A percentile compares a stretch with the other conserved stretches of the same genome.
phyloP scores from a whole-genome alignment of 441 rosid genomes.

The Pelargonium exstipulatum region DNA sequence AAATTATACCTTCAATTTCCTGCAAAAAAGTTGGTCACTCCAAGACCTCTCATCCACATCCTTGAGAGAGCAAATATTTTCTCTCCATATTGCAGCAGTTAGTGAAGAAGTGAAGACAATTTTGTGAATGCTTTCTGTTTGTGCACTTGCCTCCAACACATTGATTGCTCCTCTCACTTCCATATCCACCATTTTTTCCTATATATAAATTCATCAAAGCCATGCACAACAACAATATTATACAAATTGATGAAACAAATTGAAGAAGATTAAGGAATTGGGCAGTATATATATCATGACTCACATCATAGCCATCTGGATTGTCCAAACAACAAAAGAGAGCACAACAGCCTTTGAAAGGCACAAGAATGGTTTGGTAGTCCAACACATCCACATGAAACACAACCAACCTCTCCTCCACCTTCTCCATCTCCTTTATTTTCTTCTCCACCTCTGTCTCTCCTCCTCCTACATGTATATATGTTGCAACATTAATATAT shows the following conservation, averaged over 20 bases:
- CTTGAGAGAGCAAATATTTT: conserved; percentile 42
- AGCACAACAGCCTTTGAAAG: conserved; percentile 56
- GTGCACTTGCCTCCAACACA: conserved; percentile 85
- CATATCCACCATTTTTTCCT: conserved; percentile 58
- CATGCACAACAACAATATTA: not conserved
- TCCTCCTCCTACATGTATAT: conserved; percentile 24
- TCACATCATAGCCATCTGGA: conserved; percentile 65
- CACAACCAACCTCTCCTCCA: conserved; percentile 41
- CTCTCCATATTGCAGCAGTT: conserved; percentile 81
- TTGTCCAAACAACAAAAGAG: conserved; percentile 63
- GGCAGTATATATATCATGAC: conserved; percentile 4
- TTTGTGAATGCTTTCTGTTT: conserved; percentile 52
- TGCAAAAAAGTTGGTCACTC: conserved; percentile 70
- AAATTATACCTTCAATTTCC: conserved; percentile 51
- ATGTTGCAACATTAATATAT: not conserved
- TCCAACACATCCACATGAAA: conserved; percentile 55
- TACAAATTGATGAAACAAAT: not conserved
- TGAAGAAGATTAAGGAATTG: not conserved
- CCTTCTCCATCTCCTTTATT: conserved; percentile 48
- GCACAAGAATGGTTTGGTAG: conserved; percentile 54
- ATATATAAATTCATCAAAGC: too few relatives aligned
- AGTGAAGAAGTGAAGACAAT: conserved; percentile 67
- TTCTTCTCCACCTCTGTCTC: conserved; percentile 46
- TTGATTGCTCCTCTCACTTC: conserved; percentile 83
- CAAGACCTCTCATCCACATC: conserved; percentile 81